Evolutionary conservation across 2,329 filamentous ascomycete genomes (phyloP), one percentile per base, ranked within the genome.

Genomic region (Claviceps spartinae): DNA sequence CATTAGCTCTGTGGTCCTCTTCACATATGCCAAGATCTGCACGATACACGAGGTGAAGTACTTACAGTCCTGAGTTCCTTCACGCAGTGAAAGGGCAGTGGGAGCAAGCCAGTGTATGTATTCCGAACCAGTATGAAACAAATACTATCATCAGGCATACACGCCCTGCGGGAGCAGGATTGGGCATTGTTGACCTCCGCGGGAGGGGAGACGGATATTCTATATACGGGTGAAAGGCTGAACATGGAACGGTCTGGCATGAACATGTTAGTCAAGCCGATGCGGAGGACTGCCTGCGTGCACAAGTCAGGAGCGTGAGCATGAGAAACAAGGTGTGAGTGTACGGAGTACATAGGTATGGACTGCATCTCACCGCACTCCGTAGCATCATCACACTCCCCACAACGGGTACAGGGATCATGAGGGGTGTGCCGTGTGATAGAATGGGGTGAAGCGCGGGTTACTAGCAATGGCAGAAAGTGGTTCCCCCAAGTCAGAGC

Each of bases 121-220:
- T 5, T 11, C 18, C 42, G 11, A 42, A 22, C 40, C 40, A 13
- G 18, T 42, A 42, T 42, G 4, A 20, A 7, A 20, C 47, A 20
- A 38, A 50, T 13, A 16, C 30, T 45, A 24, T 49, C 40, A 13
- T 37, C 50, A 52, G 53, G 50, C 42, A 54, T 24, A 46, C 42
- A 54, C 22, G 53, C 50, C 53, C 53, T 54, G 50, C 49, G n/a
- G 42, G n/a, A 47, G 53, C 53, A 45, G 50, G 53, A 24, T 36
- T 20, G 30, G 42, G 20, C 16, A 8, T 9, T 18, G 13, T 11
- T 24, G n/a, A 30, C 7, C 24, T 9, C 13, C 9, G 34, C n/a
- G 11, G 36, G 37, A 50, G 24, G 53, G 53, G 47, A 49, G 36
- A 46, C 18, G 50, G 42, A 50, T 50, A 52, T 52, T 42, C 47